Evolutionary conservation across 2,329 filamentous ascomycete genomes (phyloP).

Genomic region (Botrytis deweyae): DNA sequence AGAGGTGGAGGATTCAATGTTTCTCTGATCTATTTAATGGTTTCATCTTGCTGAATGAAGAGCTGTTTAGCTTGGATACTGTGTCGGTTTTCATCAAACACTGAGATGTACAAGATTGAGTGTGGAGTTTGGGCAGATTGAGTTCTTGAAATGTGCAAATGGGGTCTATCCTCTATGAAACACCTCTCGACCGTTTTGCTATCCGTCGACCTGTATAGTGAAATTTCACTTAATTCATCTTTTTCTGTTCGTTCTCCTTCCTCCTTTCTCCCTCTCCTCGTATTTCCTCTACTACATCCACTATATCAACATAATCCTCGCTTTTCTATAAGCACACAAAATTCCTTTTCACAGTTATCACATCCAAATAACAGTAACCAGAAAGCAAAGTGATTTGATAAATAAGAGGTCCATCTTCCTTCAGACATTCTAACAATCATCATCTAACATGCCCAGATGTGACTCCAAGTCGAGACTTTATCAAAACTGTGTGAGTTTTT

Average conservation of each 20-base stretch:
- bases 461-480: not conserved
- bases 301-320: no score
- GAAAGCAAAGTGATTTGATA: no score
- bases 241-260: no score
- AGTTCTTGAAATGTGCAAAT: not conserved
- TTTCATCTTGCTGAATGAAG: fast-evolving
- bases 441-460: not conserved
- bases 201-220: no score
- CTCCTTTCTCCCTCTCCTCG: no score
- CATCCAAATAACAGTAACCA: no score
- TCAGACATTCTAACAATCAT: not conserved
- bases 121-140: not conserved
- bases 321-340: no score
- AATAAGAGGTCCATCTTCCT: no score
- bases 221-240: not conserved
- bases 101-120: not conserved
- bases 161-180: not conserved
- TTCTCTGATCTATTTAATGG: not conserved
- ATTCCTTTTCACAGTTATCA: no score
- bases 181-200: not conserved
- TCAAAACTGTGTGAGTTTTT: no score
- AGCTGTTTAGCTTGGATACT: fast-evolving
- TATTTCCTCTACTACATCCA: no score
- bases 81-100: not conserved
- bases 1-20: not conserved